Evolutionary conservation across 495 filamentous ascomycete species (phyloP), one percentile per base, ranked within the genome.

Genomic region (Lineolata rhizophorae): DNA sequence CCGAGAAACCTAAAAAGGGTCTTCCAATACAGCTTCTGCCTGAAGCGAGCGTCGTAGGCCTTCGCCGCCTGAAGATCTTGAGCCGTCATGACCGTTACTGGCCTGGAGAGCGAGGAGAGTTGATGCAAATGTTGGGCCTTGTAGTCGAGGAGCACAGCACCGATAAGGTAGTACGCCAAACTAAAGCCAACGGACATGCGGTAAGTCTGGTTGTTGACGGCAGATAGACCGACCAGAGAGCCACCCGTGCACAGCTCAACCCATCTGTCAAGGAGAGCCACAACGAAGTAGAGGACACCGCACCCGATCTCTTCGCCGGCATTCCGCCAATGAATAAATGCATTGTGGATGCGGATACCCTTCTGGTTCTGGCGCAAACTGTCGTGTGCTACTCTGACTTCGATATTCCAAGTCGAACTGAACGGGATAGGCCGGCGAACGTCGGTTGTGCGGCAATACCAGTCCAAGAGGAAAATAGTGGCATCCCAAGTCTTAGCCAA

Each of bases 251-350:
- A 36, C 12, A 71, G 36, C 13, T 58, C 50, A n/a, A 63, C 41
- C 67, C 67, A 72, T 31, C 67, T 67, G 40, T 72, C 67, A 20
- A 67, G 46, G 14, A 72, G 60, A 10, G 67, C 67, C 26, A 68
- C 45, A 13, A 72, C 37, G 34, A 72, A 72, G 49, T 66, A 70
- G 4, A 69, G 44, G 25, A 69, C 40, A 25, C 63, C 61, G 33
- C 61, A 69, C 16, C 65, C 63, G 11, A 72, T 55, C 35, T 72
- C 67, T 27, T 57, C 49, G 28, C 61, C 64, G 0, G 62, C 59
- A 18, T 65, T 56, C 5, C 67, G 64, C 65, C 65, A 72, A 37
- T 67, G 65, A 21, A 70, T 56, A 43, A 72, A 72, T 3, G 64
- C 57, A 41, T 62, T 70, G 49, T 72, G 67, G n/a, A 69, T 46